Conservation (phyloP, 1,284 basidiomycete genomes). For the Naganishia sp. region DNA sequence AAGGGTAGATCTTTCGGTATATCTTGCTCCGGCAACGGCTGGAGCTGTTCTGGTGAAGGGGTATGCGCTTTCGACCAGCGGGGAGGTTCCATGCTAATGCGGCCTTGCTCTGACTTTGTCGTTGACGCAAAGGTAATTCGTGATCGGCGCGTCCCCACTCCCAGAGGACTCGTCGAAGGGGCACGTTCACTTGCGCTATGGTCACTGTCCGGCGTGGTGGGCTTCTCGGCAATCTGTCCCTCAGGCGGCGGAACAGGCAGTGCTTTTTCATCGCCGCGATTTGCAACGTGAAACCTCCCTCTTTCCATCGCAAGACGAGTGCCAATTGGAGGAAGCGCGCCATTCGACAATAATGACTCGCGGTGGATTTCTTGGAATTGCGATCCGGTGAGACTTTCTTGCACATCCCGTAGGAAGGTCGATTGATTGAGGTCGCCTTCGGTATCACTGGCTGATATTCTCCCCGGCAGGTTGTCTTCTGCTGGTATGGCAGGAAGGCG, state of each 20-base stretch:
- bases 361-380: slow-evolving; percentile 70
- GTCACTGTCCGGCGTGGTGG: slow-evolving; percentile 14
- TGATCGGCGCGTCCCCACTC: background rate
- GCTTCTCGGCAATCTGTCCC: background rate
- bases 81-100: slow-evolving; percentile 1
- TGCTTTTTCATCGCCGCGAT: background rate
- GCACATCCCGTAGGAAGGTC: slow-evolving; percentile 63
- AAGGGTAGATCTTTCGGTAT: too few species aligned
- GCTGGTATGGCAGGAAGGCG: slow-evolving; percentile 53
- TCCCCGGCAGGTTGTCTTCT: slow-evolving; percentile 44
- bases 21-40: too few species aligned
- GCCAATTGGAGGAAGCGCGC: slow-evolving; percentile 67
- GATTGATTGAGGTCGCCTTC: slow-evolving; percentile 26
- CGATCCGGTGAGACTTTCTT: slow-evolving; percentile 65
- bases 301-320: slow-evolving; percentile 62
- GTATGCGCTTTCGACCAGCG: background rate
- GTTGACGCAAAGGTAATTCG: background rate
- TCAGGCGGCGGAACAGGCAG: slow-evolving; percentile 39
- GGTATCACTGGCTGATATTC: slow-evolving; percentile 27
- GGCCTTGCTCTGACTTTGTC: background rate
- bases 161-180: background rate
- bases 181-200: background rate
- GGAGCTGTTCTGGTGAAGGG: too few species aligned
- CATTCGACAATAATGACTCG: slow-evolving; percentile 69
- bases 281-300: slow-evolving; percentile 55